Evolutionary conservation across 2,329 filamentous ascomycete genomes (phyloP), one percentile per base, ranked within the genome.

Genomic region (Knufia petricola): DNA sequence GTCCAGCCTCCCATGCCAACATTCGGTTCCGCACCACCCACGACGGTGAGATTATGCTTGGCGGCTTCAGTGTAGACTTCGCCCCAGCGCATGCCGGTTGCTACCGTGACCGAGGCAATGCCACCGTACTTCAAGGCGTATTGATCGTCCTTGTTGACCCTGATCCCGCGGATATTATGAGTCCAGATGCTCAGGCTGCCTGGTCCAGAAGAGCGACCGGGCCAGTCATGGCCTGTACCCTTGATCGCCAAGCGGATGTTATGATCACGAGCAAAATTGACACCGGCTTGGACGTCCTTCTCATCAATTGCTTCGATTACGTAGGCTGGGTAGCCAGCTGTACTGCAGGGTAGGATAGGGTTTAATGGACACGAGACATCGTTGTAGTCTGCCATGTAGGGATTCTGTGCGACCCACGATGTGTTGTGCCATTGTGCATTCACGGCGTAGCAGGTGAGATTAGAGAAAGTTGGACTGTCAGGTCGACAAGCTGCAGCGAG

Each of bases 211-310:
- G 46, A 55, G 48, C 52, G 48, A 41, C 49, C 52, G 4, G 48
- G 40, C 39, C 43, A 68, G 48, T 78, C 75, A 57, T 80, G 76
- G 1, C 76, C 76, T 0, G 76, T 79, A 54, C 78, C 78, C 51
- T 73, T 70, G 51, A 80, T 69, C 24, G 67, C 61, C 1, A 73
- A 58, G 2, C 70, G 65, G 39, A 73, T 60, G 39, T 69, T 68
- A 15, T 64, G 38, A 50, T 49, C 38, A 50, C 49, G 4, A 8
- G 66, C 67, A 49, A 70, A 71, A 2, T 57, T 54, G 12, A 70
- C 53, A 4, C 63, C 68, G 12, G 65, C 60, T 53, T 63, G 64
- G 38, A 63, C 61, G 43, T 69, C 60, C 7, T 55, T 57, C 2
- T 61, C 60, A 8, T 53, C 59, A 49, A 57, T 63, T 12, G 64